Evolutionary conservation across 768 basidiomycete genomes (phyloP).

Genomic region (Tylopilus sp.): DNA sequence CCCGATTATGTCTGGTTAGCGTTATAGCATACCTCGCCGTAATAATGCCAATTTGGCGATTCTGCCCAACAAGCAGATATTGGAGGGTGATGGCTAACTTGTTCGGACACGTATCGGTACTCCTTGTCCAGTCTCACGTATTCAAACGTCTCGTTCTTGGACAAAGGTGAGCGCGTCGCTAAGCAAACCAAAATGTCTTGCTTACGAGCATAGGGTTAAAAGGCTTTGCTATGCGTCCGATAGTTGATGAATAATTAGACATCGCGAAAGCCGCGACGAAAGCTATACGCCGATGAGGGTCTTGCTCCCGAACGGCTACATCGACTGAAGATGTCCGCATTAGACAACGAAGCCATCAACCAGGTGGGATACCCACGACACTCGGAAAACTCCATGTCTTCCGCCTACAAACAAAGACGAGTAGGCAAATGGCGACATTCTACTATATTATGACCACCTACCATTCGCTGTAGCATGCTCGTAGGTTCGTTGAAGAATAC

Average conservation of each 20-base stretch:
- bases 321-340: constrained; percentile 55
- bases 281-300: constrained; percentile 80
- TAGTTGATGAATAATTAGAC: constrained; percentile 96
- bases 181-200: constrained; percentile 4
- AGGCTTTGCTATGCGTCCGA: constrained; percentile 94
- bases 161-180: not conserved
- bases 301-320: constrained; percentile 70
- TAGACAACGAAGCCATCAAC: constrained; percentile 4
- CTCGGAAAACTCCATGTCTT: constrained; percentile 97
- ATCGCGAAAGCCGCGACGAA: constrained; percentile 96
- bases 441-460: constrained; percentile 26
- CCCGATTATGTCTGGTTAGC: not conserved
- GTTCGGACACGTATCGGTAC: constrained; percentile 92
- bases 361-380: constrained; percentile 54
- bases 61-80: constrained; percentile 97
- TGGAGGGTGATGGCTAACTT: constrained; percentile 97
- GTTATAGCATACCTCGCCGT: constrained; percentile 61
- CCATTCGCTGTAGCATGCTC: constrained; percentile 96
- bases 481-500: constrained; percentile 94
- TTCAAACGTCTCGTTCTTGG: constrained; percentile 89
- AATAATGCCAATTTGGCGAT: constrained; percentile 86
- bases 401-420: constrained; percentile 47
- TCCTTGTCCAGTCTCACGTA: constrained; percentile 84
- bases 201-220: constrained; percentile 93
- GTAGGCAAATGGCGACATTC: not conserved